Evolutionary conservation across 805 yeast genomes (phyloP), one percentile per base, ranked within the genome.

Genomic region (Priceomyces melissophilus): DNA sequence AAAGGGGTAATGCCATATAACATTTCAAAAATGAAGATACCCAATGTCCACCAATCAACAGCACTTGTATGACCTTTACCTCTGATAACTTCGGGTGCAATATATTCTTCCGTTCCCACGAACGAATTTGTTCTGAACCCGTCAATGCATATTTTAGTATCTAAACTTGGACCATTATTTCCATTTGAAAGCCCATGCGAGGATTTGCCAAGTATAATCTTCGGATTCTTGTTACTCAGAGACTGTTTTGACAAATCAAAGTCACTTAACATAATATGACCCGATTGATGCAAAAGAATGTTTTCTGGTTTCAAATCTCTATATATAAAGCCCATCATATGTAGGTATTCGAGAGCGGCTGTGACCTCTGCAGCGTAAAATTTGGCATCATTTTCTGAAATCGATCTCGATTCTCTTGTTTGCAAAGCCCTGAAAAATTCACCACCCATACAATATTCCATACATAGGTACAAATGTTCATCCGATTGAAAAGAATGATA

Each of bases 371-470:
- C 86, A 0, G 97, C 96, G 59, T 93, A 93, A 59, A 93, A 93
- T 42, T 81, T 73, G 2, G 99, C 98, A 60, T 90, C 98, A 23
- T 71, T 77, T 61, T 93, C 99, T 14, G 79, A 69, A 10, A 93
- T 83, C 49, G 95, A 86, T 58, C 89, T 87, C 40, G 88, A 79
- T 46, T 81, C 83, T 45, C 97, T 74, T 0, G 97, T 89, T 63
- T 93, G 99, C 40, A 93, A 66, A 0, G 98, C 99, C 44, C 98
- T 71, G 71, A 93, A 93, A 55, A 93, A 93, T 65, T 95, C 99
- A 35, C 99, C 99, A 25, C 99, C 99, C 89, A 93, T 88, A 58
- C 99, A 93, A 56, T 91, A 93, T 60, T 93, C 99, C 96, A 95
- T 91, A 64, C 99, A 93, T 31, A 93, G 75, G 53, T 89, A 93